These are phyloP conservation scores for Ascochyta rabiei DNA, from an alignment of 2,329 filamentous ascomycete genomes.

Conservation along the genomic window DNA sequence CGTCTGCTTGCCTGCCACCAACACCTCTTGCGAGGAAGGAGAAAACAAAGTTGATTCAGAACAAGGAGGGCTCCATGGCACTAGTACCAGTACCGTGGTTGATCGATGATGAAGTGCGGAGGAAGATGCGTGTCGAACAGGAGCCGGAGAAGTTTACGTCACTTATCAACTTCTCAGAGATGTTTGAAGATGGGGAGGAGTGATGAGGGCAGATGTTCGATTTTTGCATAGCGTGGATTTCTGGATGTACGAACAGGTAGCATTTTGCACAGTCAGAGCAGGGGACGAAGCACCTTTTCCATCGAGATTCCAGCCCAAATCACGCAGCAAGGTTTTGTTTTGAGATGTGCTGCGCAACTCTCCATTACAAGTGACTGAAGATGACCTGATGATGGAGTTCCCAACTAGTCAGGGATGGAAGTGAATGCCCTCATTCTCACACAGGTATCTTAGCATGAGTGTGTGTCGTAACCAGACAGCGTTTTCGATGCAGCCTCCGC, in stretches of 20 bases:
- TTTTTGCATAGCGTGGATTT: neutral
- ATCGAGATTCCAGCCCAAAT: neutral
- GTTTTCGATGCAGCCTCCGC: no score
- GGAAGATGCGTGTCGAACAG: constrained; percentile 19
- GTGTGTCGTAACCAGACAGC: no score
- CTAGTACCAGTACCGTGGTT: constrained; percentile 40
- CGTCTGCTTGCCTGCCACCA: constrained; percentile 9
- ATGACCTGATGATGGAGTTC: no score
- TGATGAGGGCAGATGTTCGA: neutral
- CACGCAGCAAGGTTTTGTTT: neutral
- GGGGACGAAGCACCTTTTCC: neutral
- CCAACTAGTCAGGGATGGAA: no score
- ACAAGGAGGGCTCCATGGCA: constrained; percentile 21
- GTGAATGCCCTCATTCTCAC: no score
- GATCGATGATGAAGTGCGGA: constrained; percentile 14
- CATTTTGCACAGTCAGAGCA: neutral
- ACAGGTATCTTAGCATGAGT: no score
- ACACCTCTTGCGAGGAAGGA: constrained; percentile 15
- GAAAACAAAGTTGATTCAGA: constrained; percentile 29
- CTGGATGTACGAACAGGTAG: neutral
- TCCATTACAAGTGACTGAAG: neutral
- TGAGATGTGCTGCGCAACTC: neutral
- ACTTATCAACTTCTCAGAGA: constrained; percentile 38
- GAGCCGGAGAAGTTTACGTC: constrained; percentile 28
- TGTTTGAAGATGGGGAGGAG: constrained; percentile 28